A percentile compares a stretch with the other conserved stretches of the same genome.
phyloP scores from a whole-genome alignment of 2,329 filamentous ascomycete genomes.

The Remersonia thermophila region DNA sequence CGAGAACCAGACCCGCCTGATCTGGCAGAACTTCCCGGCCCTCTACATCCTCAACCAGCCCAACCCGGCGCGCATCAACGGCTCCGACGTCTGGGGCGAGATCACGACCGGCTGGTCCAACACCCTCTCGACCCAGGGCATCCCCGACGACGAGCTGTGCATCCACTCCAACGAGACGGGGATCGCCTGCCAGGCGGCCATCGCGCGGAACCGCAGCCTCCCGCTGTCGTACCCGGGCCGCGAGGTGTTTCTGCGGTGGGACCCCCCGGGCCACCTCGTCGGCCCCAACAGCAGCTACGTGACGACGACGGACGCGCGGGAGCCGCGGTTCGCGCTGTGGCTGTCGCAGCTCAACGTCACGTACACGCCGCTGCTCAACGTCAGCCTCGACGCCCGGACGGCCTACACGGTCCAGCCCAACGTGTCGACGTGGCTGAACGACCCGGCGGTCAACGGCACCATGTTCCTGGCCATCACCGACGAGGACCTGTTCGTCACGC shows the following conservation, averaged over 20 bases:
- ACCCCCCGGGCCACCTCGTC: constrained; percentile 51
- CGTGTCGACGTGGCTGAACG: constrained; percentile 51
- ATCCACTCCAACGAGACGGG: constrained; percentile 41
- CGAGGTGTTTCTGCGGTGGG: constrained; percentile 60
- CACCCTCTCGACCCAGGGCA: constrained; percentile 37
- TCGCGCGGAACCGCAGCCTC: constrained; percentile 55
- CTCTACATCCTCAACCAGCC: constrained; percentile 64
- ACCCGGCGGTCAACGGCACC: constrained; percentile 62
- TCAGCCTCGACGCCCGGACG: constrained; percentile 35
- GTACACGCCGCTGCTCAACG: constrained; percentile 46
- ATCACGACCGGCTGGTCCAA: constrained; percentile 48
- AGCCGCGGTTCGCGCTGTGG: constrained; percentile 61
- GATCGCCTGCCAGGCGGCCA: constrained; percentile 48
- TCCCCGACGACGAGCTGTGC: constrained; percentile 38
- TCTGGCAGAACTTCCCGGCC: constrained; percentile 76
- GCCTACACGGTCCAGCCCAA: constrained; percentile 62
- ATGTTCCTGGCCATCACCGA: constrained; percentile 72
- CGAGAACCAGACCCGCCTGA: constrained; percentile 55
- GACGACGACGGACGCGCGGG: constrained; percentile 46
- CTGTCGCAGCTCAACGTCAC: constrained; percentile 67
- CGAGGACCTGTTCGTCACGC: constrained; percentile 52
- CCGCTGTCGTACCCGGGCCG: constrained; percentile 66
- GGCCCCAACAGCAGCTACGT: constrained; percentile 78
- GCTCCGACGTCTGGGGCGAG: constrained; percentile 50
- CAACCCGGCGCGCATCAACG: constrained; percentile 56